Conservation (phyloP, 2,329 filamentous ascomycete species). For the Pseudocercospora vitis region DNA sequence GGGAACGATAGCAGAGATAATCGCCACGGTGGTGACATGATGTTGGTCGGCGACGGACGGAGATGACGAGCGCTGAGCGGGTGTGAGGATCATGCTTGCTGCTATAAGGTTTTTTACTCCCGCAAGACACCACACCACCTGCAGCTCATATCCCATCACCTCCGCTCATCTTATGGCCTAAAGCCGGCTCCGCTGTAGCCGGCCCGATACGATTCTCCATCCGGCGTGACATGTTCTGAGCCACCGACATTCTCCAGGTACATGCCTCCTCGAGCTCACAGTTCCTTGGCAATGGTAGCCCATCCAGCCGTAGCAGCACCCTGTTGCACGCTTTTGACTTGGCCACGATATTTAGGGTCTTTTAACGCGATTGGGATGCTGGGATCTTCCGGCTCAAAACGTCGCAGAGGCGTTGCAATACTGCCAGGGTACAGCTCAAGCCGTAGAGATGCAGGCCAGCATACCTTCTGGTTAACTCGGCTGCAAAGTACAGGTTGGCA, state of each 20-base stretch:
- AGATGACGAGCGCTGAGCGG: not conserved
- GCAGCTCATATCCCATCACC: slow-evolving; percentile 41
- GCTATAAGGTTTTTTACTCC: not conserved
- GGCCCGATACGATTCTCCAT: slow-evolving; percentile 2
- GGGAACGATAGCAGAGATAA: slow-evolving; percentile 3
- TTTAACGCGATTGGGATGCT: slow-evolving; percentile 7
- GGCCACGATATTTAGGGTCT: slow-evolving; percentile 15
- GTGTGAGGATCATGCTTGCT: not conserved
- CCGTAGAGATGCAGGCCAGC: slow-evolving; percentile 47
- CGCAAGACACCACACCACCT: not conserved
- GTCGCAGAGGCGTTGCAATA: slow-evolving; percentile 33
- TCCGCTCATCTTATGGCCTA: slow-evolving; percentile 37
- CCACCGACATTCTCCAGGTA: slow-evolving; percentile 34
- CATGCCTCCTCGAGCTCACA: slow-evolving; percentile 37
- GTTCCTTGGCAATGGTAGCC: slow-evolving; percentile 45
- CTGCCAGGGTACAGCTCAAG: slow-evolving; percentile 50
- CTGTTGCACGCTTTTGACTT: slow-evolving; percentile 42
- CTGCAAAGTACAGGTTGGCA: slow-evolving; percentile 55
- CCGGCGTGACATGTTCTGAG: slow-evolving; percentile 39
- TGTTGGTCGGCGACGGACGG: not conserved
- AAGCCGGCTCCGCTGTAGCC: slow-evolving; percentile 1
- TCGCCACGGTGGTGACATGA: not conserved
- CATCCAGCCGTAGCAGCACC: slow-evolving; percentile 52
- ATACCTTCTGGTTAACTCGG: slow-evolving; percentile 53
- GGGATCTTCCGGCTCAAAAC: slow-evolving; percentile 20